Base-by-base conservation (phyloP, 2,329 filamentous ascomycete species). In the Aspergillus sp. region DNA sequence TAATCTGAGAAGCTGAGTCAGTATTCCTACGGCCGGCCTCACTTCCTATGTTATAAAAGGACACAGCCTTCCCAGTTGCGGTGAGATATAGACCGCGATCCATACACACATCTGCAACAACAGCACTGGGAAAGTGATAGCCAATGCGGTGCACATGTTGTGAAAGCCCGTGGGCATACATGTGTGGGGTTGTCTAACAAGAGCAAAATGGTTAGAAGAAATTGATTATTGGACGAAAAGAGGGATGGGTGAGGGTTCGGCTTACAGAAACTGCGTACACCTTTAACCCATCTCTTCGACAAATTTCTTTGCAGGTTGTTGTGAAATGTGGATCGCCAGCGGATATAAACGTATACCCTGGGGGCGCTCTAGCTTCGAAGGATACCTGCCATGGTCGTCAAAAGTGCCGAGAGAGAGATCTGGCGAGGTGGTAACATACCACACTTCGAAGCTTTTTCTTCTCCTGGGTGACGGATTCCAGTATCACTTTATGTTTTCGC, bases 111-210 rank as follows among this genome's bases (percentile, higher is more conserved):
- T 81, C 75, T 44, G 81, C 79, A 40, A 88, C 82, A 57, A 87
- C 79, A n/a, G 80, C 74, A 57, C 80, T 80, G 6, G 83, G 83
- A 60, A 88, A 87, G 67, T 87, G 85, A 68, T 85, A 84, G 15
- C 86, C 86, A 60, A 87, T 80, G 41, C 85, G 80, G 63, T 85
- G 80, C 49, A 86, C 80, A 67, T 87, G 83, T 64, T 85, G 80
- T 2, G 83, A 84, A 2, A 87, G 72, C 58, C 81, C 79, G 52
- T 82, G 79, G 12, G 75, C 79, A 49, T 79, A 72, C 59, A 75
- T 72, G 64, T 82, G 78, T 27, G 77, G 80, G 46, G 78, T 81
- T 59, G 79, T 83, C 77, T 82, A 60, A 15, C 54, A 47, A 40
- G 12, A 37, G 57, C 48, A n/a, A 30, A 40, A 57, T 50, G 65